phyloP scores from a whole-genome alignment of 192 early-diverging fungal genomes.

The Endogone sp. region DNA sequence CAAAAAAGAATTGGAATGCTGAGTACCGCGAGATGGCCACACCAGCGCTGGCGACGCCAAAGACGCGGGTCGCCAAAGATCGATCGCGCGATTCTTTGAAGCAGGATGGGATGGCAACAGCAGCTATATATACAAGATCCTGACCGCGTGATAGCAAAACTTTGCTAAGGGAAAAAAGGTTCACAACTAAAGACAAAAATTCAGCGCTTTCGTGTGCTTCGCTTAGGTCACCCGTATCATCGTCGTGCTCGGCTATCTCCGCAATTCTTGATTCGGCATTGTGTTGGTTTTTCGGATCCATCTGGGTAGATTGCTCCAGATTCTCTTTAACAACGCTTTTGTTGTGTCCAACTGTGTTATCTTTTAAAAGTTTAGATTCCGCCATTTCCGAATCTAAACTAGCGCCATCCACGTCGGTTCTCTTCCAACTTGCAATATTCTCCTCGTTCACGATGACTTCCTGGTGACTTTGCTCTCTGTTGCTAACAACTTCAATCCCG shows the following conservation, averaged over 20 bases:
- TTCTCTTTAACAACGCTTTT: too few relatives aligned
- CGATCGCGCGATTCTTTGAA: neutral
- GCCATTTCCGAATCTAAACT: too few relatives aligned
- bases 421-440: too few relatives aligned
- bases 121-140: neutral
- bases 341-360: too few relatives aligned
- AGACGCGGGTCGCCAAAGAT: neutral
- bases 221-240: neutral
- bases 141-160: neutral
- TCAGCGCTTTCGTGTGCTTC: neutral
- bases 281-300: too few relatives aligned
- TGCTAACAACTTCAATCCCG: too few relatives aligned
- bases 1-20: neutral
- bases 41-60: neutral
- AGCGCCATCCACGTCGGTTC: too few relatives aligned
- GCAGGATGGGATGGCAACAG: neutral
- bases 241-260: too few relatives aligned
- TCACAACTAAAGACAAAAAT: neutral
- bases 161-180: neutral
- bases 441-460: too few relatives aligned
- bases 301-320: too few relatives aligned
- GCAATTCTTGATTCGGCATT: neutral
- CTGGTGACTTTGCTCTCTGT: too few relatives aligned
- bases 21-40: neutral
- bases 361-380: too few relatives aligned